Evolutionary conservation across 2,329 filamentous ascomycete species (phyloP).

Genomic region (Fusarium musae): DNA sequence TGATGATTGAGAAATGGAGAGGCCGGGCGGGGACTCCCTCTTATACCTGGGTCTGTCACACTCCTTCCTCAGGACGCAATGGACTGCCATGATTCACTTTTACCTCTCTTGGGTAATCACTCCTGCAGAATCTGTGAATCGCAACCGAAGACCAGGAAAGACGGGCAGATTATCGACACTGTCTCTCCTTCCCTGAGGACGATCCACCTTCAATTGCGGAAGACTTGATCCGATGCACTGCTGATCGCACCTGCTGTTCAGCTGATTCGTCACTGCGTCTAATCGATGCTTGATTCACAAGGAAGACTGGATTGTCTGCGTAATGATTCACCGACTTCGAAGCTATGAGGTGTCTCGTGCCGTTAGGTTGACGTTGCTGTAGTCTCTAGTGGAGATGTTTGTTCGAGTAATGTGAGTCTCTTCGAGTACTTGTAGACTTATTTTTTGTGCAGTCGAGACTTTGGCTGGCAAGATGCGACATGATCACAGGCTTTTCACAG

Average conservation of each 20-base stretch:
- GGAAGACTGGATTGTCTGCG: background rate
- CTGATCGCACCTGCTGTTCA: background rate
- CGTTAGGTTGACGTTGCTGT: too few relatives aligned
- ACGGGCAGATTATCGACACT: fast-evolving
- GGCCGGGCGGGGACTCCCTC: background rate
- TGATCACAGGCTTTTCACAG: too few relatives aligned
- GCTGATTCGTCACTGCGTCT: background rate
- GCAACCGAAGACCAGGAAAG: background rate
- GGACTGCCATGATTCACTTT: background rate
- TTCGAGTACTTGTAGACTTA: too few relatives aligned
- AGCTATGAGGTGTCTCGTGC: too few relatives aligned
- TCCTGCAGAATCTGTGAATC: background rate
- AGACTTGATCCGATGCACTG: background rate
- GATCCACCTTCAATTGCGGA: background rate
- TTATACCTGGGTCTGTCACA: background rate
- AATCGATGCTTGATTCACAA: background rate
- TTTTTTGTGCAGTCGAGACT: too few relatives aligned
- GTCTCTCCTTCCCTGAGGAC: background rate
- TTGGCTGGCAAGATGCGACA: too few relatives aligned
- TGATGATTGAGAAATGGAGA: background rate
- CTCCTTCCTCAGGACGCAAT: background rate
- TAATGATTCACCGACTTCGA: background rate
- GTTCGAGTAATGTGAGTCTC: too few relatives aligned
- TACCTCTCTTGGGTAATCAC: background rate
- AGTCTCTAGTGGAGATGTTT: too few relatives aligned